phyloP scores from a whole-genome alignment of 2,329 filamentous ascomycete species.

The Fusarium graminum region DNA sequence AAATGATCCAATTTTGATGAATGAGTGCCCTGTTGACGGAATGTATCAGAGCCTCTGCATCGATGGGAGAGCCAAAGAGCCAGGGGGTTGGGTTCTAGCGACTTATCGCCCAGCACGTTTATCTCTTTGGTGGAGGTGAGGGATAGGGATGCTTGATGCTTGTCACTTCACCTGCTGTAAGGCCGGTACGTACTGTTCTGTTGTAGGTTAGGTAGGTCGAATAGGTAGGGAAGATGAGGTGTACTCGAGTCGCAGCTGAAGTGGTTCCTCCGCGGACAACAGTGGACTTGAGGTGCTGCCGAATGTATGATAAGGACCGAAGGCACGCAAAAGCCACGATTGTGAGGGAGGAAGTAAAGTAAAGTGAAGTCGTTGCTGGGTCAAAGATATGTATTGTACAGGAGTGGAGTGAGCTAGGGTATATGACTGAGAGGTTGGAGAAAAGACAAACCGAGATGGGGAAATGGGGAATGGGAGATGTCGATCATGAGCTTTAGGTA shows the following conservation, averaged over 20 bases:
- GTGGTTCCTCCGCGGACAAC: conserved; percentile 23
- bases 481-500: conserved; percentile 12
- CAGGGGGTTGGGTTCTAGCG: conserved; percentile 26
- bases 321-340: conserved; percentile 22
- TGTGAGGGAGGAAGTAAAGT: conserved; percentile 17
- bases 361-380: conserved; percentile 1
- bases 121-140: conserved; percentile 33
- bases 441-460: conserved; percentile 11
- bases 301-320: conserved; percentile 10
- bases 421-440: conserved; percentile 2
- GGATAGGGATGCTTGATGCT: conserved; percentile 19
- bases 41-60: conserved; percentile 40
- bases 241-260: conserved; percentile 2
- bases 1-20: conserved; percentile 39
- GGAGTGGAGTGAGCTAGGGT: not conserved
- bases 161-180: conserved; percentile 19
- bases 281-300: conserved; percentile 21
- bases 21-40: conserved; percentile 34
- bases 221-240: conserved; percentile 2
- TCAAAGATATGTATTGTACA: conserved; percentile 1
- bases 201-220: not conserved
- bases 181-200: conserved; percentile 23
- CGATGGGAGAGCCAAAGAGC: conserved; percentile 3
- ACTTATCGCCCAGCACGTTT: conserved; percentile 36
- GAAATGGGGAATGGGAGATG: conserved; percentile 15